Evolutionary conservation across 768 basidiomycete species (phyloP).

Genomic region (Pleurotus pulmonarius): DNA sequence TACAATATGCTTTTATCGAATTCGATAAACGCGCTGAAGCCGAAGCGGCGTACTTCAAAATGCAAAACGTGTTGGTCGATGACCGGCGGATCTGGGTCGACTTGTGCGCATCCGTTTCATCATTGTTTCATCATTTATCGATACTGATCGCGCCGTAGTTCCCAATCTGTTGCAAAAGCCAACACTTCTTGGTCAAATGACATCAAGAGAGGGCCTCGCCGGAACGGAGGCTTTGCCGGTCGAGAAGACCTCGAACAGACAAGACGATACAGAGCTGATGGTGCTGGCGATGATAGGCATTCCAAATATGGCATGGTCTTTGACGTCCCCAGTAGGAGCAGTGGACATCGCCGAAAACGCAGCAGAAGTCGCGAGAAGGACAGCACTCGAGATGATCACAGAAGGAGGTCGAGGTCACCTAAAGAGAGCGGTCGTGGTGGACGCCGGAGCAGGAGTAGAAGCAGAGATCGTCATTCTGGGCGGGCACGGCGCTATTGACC

Average conservation of each 20-base stretch:
- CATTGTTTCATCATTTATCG: neutral
- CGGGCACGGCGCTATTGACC: neutral
- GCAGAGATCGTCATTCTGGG: conserved; percentile 20
- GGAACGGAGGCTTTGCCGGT: conserved; percentile 56
- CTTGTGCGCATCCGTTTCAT: conserved; percentile 60
- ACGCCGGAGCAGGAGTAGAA: conserved; percentile 22
- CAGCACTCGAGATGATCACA: conserved; percentile 21
- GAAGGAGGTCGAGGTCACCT: conserved; percentile 36
- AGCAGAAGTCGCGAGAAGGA: conserved; percentile 47
- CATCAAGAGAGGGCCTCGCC: conserved; percentile 46
- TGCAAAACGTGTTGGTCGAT: conserved; percentile 98
- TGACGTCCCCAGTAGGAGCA: conserved; percentile 52
- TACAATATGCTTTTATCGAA: conserved; percentile 99
- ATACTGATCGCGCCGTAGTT: conserved; percentile 41
- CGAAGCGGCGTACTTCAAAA: conserved; percentile 99
- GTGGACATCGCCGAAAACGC: conserved; percentile 40
- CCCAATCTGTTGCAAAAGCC: conserved; percentile 89
- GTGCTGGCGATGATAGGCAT: conserved; percentile 20
- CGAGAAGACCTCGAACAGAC: conserved; percentile 74
- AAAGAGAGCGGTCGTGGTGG: conserved; percentile 12
- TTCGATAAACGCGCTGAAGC: conserved; percentile 93
- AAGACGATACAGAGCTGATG: conserved; percentile 54
- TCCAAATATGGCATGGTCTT: conserved; percentile 79
- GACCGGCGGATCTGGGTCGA: conserved; percentile 99
- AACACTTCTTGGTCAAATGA: conserved; percentile 84